phyloP scores from a whole-genome alignment of 768 basidiomycete species.

The Hypholoma sublateritium region DNA sequence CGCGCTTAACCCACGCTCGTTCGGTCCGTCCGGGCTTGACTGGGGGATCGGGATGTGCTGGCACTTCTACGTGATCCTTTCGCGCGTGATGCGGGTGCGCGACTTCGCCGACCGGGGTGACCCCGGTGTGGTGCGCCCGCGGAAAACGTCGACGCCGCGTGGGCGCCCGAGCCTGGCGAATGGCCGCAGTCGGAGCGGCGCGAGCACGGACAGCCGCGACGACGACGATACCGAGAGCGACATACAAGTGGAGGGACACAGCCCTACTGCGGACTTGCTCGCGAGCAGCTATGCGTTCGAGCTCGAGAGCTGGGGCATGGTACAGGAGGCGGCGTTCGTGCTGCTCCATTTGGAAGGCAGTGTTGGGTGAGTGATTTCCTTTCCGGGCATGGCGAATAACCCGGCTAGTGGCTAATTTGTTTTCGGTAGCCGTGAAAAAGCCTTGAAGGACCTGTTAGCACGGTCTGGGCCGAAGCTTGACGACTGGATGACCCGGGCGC shows the following conservation, averaged over 20 bases:
- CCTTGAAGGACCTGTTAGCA: conserved; percentile 77
- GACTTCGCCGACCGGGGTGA: conserved; percentile 86
- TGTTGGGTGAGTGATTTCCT: conserved; percentile 62
- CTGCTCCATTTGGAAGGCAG: conserved; percentile 84
- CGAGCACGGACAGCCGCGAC: conserved; percentile 28
- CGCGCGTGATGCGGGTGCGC: conserved; percentile 76
- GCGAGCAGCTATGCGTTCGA: conserved; percentile 86
- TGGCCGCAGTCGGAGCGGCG: conserved; percentile 18
- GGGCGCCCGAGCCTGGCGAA: conserved; percentile 21
- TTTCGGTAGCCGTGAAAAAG: conserved; percentile 67
- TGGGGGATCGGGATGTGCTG: conserved; percentile 72
- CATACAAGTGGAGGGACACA: conserved; percentile 63
- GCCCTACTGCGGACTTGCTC: conserved; percentile 79
- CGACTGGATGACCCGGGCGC: conserved; percentile 71
- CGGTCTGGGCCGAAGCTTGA: conserved; percentile 67
- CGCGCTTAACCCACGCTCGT: conserved; percentile 71
- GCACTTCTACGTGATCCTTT: conserved; percentile 90
- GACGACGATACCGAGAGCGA: conserved; percentile 17
- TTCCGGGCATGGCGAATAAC: conserved; percentile 20
- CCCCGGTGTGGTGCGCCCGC: conserved; percentile 29
- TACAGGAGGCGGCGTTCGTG: conserved; percentile 88
- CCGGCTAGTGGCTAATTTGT: conserved; percentile 1
- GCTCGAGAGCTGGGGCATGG: conserved; percentile 75
- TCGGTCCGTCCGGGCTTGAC: conserved; percentile 74
- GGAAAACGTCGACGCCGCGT: conserved; percentile 10